Evolutionary conservation across 148 eudicot genomes (phyloP), one percentile per base, ranked within the genome.

Genomic region (Tetragonia tetragonoides): DNA sequence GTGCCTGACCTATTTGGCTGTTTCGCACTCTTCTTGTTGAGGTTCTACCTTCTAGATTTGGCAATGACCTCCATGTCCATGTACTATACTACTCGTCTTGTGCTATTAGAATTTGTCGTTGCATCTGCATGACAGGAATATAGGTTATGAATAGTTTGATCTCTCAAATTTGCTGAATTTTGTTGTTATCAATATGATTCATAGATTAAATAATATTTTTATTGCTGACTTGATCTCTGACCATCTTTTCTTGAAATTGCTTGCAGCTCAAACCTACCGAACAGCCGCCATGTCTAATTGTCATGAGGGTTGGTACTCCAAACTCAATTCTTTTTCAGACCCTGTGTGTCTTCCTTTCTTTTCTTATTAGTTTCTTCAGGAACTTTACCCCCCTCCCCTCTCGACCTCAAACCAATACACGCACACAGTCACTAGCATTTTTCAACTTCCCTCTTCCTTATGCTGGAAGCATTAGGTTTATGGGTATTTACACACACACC

Each of bases 251-350:
- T 39, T 49, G 49, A 53, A 9, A 60, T 80, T 79, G 53, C 15
- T 23, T 87, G 88, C 95, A 94, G 98, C 85, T 87, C 82, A 88
- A 82, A 80, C 64, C 84, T 72, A 57, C 82, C 17, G 86, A 86
- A 64, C 85, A 80, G 73, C 84, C 91, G 44, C 88, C 93, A 80
- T 84, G 87, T 73, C 84, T 85, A 62, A 82, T 90, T 70, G 84
- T 85, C 74, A 86, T 82, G 79, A 94, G 70, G 98, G 98, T 92
- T 75, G 71, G 92, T 83, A 59, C 80, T 83, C 70, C 77, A 70
- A 70, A 3, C 46, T 67, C 75, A 24, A 66, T 73, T 17, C 53
- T 66, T 57, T 46, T 39, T 7, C 63, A n/a, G 77, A 10, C 41
- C 41, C 44, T 65, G 6, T 53, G 4, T 49, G 37, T n/a, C 51